Percentiles rank a stretch among this genome's conserved stretches.
These are phyloP conservation scores for Pyrenophora seminiperda DNA, from an alignment of 2,329 filamentous ascomycete species.

Conservation along the genomic window DNA sequence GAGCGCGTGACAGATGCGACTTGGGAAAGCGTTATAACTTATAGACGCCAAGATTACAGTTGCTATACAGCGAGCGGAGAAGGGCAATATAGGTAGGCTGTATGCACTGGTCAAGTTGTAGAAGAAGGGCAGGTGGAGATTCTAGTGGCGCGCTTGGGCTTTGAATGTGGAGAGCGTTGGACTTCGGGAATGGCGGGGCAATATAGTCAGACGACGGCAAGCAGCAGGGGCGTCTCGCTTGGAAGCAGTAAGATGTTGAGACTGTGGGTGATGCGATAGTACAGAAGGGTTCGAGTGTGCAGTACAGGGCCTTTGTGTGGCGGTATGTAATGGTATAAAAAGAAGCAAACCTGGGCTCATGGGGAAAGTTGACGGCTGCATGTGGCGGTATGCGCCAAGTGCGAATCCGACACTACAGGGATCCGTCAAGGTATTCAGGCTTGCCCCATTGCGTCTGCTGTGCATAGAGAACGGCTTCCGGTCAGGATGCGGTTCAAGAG, in stretches of 20 bases:
- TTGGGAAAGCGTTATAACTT: not conserved
- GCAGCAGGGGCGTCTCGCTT: not conserved
- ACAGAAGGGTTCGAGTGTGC: slow-evolving; percentile 10
- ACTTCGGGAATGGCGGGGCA: slow-evolving; percentile 25
- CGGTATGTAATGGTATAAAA: slow-evolving; percentile 18
- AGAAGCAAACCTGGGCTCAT: slow-evolving; percentile 33
- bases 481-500: not conserved
- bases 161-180: slow-evolving; percentile 15
- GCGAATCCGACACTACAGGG: slow-evolving; percentile 20
- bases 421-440: slow-evolving; percentile 17
- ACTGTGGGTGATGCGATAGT: no score
- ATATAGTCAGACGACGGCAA: slow-evolving; percentile 23
- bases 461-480: slow-evolving; percentile 9
- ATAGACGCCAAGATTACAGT: not conserved
- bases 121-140: slow-evolving; percentile 14
- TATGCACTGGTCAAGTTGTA: not conserved
- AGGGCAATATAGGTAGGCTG: not conserved
- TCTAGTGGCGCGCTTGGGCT: slow-evolving; percentile 21
- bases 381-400: slow-evolving; percentile 32
- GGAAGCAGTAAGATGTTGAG: not conserved
- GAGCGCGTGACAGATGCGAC: not conserved
- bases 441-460: slow-evolving; percentile 25
- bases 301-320: slow-evolving; percentile 9
- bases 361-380: slow-evolving; percentile 28
- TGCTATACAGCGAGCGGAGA: not conserved